Evolutionary conservation across 306 rosid genomes (phyloP).

Genomic region (Glycine latifolia): DNA sequence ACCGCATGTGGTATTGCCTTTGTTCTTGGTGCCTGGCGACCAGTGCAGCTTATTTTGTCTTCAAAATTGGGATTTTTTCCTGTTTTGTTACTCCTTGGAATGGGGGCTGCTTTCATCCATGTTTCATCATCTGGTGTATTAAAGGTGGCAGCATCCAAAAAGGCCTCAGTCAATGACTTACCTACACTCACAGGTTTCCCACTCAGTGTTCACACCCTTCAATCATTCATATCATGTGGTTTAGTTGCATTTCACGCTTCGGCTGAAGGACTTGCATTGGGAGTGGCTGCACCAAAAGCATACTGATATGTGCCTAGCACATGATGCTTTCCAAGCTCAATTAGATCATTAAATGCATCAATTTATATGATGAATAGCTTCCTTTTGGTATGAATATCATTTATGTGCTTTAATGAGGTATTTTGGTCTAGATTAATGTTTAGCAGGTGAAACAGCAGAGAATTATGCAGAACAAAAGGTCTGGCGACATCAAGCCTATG

Average conservation of each 20-base stretch:
- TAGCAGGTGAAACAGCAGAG: no score
- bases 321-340: no score
- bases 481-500: no score
- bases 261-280: slow-evolving; percentile 97
- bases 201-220: slow-evolving; percentile 87
- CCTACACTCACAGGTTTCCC: slow-evolving; percentile 62
- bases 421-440: no score
- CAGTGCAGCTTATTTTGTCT: slow-evolving; percentile 77
- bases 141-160: slow-evolving; percentile 67
- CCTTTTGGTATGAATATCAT: no score
- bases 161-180: slow-evolving; percentile 65
- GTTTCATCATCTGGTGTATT: slow-evolving; percentile 64
- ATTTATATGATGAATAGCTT: no score
- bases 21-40: slow-evolving; percentile 97
- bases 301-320: no score
- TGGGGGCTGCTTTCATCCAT: slow-evolving; percentile 78
- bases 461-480: no score
- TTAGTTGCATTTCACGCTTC: slow-evolving; percentile 87
- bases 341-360: no score
- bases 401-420: no score
- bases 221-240: slow-evolving; percentile 91
- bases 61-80: slow-evolving; percentile 83
- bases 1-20: slow-evolving; percentile 95
- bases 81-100: slow-evolving; percentile 58
- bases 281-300: slow-evolving; percentile 99